These are phyloP conservation scores for Rhodomyrtus tomentosa DNA, from an alignment of 345 rosid species.

Conservation along the genomic window DNA sequence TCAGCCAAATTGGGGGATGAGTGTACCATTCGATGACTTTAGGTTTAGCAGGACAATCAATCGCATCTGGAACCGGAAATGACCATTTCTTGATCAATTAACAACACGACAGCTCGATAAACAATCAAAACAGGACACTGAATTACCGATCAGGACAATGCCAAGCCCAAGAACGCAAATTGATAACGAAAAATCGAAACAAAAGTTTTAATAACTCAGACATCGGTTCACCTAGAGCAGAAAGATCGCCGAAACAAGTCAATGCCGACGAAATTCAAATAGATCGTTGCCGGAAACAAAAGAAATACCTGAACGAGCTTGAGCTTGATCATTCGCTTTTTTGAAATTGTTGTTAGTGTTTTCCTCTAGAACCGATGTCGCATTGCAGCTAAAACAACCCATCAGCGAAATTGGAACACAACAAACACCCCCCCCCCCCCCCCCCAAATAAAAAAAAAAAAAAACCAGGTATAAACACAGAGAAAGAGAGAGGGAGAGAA, in stretches of 20 bases:
- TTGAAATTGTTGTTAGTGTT: neutral
- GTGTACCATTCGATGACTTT: neutral
- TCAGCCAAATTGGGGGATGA: neutral
- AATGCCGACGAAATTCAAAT: neutral
- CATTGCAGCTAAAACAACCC: slow-evolving; percentile 8
- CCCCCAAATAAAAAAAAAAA: too few relatives aligned
- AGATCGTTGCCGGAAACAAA: neutral
- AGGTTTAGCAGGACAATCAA: neutral
- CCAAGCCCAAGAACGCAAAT: neutral
- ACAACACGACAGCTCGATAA: neutral
- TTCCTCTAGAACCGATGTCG: neutral
- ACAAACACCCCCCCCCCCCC: neutral
- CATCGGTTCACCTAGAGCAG: neutral
- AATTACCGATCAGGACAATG: neutral
- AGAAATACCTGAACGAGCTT: neutral
- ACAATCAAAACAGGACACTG: neutral
- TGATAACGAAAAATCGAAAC: neutral
- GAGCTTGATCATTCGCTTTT: neutral
- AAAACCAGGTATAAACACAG: neutral
- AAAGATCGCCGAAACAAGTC: neutral
- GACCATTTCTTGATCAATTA: neutral
- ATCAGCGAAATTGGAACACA: neutral
- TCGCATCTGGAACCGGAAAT: neutral
- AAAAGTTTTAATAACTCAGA: neutral
- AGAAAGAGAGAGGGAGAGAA: neutral